phyloP scores from a whole-genome alignment of 2,329 filamentous ascomycete species.

The Polychaeton citri region DNA sequence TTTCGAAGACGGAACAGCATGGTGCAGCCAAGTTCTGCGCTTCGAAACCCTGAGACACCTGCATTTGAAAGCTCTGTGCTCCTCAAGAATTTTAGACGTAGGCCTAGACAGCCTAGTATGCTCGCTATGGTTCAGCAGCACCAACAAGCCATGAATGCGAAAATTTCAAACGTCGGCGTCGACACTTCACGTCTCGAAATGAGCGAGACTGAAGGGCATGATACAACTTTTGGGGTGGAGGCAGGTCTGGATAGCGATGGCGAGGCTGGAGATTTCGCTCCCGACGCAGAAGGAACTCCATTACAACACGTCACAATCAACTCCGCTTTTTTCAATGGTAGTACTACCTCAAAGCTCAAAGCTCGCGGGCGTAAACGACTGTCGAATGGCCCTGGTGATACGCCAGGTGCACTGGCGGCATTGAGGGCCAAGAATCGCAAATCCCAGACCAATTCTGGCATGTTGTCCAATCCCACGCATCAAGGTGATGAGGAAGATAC shows the following conservation, averaged over 20 bases:
- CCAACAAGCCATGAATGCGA: conserved; percentile 9
- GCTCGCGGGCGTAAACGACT: too few relatives aligned
- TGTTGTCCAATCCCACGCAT: too few relatives aligned
- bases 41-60: conserved; percentile 31
- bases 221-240: conserved; percentile 16
- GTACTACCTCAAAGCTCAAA: too few relatives aligned
- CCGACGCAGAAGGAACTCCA: conserved; percentile 56
- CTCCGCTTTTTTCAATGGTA: too few relatives aligned
- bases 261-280: conserved; percentile 36
- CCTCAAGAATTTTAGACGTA: conserved; percentile 36
- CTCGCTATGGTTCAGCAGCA: conserved; percentile 33
- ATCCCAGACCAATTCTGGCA: too few relatives aligned
- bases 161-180: conserved; percentile 5
- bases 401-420: too few relatives aligned
- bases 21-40: conserved; percentile 28
- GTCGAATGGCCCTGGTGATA: too few relatives aligned
- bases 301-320: conserved; percentile 21
- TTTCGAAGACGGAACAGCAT: too few relatives aligned
- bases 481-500: too few relatives aligned
- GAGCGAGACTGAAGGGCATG: conserved; percentile 28
- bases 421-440: too few relatives aligned
- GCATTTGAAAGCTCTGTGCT: conserved; percentile 32
- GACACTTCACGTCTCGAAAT: neutral
- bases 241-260: conserved; percentile 12
- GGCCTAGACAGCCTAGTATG: conserved; percentile 36